phyloP scores from a whole-genome alignment of 129 eudicot genomes.

The Tagetes patula region DNA sequence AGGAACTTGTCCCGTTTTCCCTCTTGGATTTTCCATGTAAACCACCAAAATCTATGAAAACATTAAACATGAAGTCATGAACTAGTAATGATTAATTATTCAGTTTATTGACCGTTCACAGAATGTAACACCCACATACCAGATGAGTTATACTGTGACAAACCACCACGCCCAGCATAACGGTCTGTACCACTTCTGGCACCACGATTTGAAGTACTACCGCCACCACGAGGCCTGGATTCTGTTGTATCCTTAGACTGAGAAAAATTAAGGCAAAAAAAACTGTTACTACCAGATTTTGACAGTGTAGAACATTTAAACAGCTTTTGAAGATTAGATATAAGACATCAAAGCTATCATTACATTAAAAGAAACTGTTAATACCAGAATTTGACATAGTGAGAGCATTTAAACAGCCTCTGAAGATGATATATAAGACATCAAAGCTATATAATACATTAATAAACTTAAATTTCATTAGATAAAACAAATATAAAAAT shows the following conservation, averaged over 20 bases:
- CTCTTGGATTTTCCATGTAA: constrained; percentile 58
- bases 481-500: not conserved
- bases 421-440: not conserved
- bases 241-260: constrained; percentile 81
- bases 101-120: not conserved
- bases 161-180: constrained; percentile 51
- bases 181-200: constrained; percentile 64
- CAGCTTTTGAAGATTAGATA: not conserved
- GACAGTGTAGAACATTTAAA: constrained; percentile 1
- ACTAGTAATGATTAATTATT: not conserved
- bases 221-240: constrained; percentile 64
- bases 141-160: constrained; percentile 52
- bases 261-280: not conserved
- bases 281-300: constrained; percentile 8
- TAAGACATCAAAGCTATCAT: not conserved
- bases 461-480: not conserved
- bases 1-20: constrained; percentile 68
- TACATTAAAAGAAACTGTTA: not conserved
- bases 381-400: constrained; percentile 6
- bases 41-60: constrained; percentile 53
- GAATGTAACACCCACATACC: constrained; percentile 44
- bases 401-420: not conserved
- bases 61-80: not conserved
- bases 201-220: constrained; percentile 59
- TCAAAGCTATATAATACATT: not conserved